Conservation (phyloP, 495 filamentous ascomycete genomes). For the Penicillium silybi region DNA sequence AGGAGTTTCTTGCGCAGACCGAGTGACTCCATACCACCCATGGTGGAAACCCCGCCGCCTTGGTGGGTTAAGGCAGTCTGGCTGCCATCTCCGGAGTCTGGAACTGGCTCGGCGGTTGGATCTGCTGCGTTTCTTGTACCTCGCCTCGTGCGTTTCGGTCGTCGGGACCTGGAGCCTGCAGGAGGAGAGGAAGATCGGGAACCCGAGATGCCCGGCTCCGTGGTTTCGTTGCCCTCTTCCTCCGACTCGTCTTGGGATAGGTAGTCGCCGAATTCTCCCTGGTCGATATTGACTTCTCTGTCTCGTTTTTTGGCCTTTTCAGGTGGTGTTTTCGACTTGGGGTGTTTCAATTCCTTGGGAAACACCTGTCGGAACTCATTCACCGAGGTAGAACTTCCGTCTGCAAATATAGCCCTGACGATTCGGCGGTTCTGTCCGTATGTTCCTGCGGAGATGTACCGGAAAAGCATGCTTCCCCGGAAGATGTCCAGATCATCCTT, state of each 20-base stretch:
- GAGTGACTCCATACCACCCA: slow-evolving; percentile 56
- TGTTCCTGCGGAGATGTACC: slow-evolving; percentile 43
- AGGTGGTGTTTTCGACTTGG: slow-evolving; percentile 17
- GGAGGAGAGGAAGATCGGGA: slow-evolving; percentile 16
- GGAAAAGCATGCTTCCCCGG: slow-evolving; percentile 52
- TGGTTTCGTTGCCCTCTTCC: slow-evolving; percentile 27
- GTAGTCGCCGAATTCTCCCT: slow-evolving; percentile 57
- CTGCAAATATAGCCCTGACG: slow-evolving; percentile 61
- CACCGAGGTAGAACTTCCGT: slow-evolving; percentile 43
- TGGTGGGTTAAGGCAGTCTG: slow-evolving; percentile 4
- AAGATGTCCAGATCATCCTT: slow-evolving; percentile 26
- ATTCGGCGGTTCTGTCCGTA: slow-evolving; percentile 48
- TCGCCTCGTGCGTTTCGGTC: slow-evolving; percentile 34
- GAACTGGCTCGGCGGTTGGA: not conserved
- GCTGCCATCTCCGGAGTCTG: not conserved
- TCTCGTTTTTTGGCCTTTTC: slow-evolving; percentile 37
- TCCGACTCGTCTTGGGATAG: slow-evolving; percentile 41
- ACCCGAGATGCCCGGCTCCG: slow-evolving; percentile 6
- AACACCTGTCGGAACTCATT: slow-evolving; percentile 61
- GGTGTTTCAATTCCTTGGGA: slow-evolving; percentile 51
- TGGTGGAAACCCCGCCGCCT: slow-evolving; percentile 23
- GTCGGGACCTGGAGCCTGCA: slow-evolving; percentile 2
- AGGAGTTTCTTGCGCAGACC: slow-evolving; percentile 62
- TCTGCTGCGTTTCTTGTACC: slow-evolving; percentile 27
- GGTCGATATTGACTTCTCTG: slow-evolving; percentile 54